Evolutionary conservation across 2,329 filamentous ascomycete species (phyloP).

Genomic region (Biscogniauxia mediterranea): DNA sequence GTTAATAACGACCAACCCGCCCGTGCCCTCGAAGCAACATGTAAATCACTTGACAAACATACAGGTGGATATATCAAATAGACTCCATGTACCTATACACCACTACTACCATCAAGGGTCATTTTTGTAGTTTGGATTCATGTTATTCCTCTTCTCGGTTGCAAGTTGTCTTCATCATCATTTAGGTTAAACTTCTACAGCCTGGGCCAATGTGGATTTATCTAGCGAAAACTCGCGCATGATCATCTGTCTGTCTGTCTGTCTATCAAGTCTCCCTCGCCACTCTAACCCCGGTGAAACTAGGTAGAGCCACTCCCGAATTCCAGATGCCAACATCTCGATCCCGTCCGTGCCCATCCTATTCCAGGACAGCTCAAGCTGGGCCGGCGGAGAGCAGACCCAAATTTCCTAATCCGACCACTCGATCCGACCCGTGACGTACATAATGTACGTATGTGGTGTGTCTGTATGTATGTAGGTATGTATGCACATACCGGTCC

Average conservation of each 20-base stretch:
- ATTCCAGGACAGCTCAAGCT: not conserved
- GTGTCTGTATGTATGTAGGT: not conserved
- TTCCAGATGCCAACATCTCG: not conserved
- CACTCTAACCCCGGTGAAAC: too few species aligned
- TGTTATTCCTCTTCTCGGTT: too few species aligned
- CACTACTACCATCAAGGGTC: too few species aligned
- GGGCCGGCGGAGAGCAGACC: not conserved
- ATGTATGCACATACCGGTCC: not conserved
- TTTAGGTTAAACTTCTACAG: too few species aligned
- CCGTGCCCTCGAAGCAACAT: not conserved
- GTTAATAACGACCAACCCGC: not conserved
- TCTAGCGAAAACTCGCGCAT: too few species aligned
- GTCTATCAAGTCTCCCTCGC: too few species aligned
- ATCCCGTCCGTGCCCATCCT: not conserved
- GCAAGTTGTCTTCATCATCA: not conserved
- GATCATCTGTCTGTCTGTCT: too few species aligned
- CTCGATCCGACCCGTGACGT: not conserved
- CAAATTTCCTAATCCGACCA: not conserved
- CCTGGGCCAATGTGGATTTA: too few species aligned
- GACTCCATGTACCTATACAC: too few species aligned
- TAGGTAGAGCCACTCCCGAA: not conserved
- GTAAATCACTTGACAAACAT: not conserved
- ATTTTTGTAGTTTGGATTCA: too few species aligned
- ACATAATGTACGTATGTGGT: not conserved
- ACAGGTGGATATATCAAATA: too few species aligned